Percentiles rank a stretch among this genome's conserved stretches.
phyloP scores from a whole-genome alignment of 2,329 filamentous ascomycete genomes.

The Albifimbria verrucaria region DNA sequence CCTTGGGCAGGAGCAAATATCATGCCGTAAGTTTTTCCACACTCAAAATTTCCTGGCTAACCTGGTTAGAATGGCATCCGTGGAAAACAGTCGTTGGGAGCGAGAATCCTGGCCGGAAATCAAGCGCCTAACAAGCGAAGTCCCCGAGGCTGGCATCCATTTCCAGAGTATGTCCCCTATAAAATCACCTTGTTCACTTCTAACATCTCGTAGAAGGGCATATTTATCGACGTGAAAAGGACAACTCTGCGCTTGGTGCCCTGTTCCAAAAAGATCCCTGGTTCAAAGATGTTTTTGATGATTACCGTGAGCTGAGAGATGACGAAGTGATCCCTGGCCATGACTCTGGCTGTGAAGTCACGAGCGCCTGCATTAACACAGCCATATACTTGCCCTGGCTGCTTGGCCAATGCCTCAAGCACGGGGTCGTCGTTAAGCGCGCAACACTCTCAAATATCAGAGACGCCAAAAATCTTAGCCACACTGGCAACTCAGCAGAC shows the following conservation, averaged over 20 bases:
- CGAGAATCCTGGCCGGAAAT: conserved; percentile 62
- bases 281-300: background rate
- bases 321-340: background rate
- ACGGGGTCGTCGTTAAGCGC: conserved; percentile 54
- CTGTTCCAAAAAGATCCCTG: background rate
- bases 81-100: conserved; percentile 53
- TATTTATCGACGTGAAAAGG: conserved; percentile 58
- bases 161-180: conserved; percentile 57
- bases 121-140: conserved; percentile 55
- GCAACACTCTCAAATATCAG: conserved; percentile 54
- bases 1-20: conserved; percentile 87
- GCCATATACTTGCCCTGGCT: conserved; percentile 71
- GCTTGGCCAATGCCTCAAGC: conserved; percentile 60
- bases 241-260: conserved; percentile 28
- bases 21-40: conserved; percentile 55
- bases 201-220: conserved; percentile 35
- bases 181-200: background rate
- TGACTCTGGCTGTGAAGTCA: conserved; percentile 31
- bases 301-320: background rate
- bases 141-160: conserved; percentile 77
- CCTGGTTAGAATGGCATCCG: conserved; percentile 38
- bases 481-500: conserved; percentile 51
- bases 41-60: background rate
- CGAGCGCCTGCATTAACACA: conserved; percentile 61
- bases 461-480: conserved; percentile 56